phyloP scores from a whole-genome alignment of 1,284 basidiomycete species.

The Mycosarcoma mackinlayi region DNA sequence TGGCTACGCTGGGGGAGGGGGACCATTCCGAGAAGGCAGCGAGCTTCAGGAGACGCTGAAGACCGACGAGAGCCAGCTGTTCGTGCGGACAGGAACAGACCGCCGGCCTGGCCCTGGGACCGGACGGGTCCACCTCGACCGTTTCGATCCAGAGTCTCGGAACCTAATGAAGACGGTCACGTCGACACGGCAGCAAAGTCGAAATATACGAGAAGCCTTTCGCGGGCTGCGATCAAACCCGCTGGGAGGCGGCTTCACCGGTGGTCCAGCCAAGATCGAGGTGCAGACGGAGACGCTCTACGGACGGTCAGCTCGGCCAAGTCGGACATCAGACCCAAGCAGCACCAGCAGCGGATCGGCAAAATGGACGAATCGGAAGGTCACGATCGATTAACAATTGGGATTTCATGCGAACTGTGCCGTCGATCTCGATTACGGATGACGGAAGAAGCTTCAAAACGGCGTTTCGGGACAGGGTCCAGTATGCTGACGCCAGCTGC shows the following conservation, averaged over 20 bases:
- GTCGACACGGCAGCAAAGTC: not conserved
- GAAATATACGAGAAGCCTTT: not conserved
- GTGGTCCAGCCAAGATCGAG: constrained; percentile 10
- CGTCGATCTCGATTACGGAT: constrained; percentile 19
- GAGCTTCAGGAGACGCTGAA: not conserved
- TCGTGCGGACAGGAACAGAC: no score
- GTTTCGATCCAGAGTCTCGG: no score
- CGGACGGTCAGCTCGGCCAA: constrained; percentile 4
- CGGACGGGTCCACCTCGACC: no score
- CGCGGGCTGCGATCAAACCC: not conserved
- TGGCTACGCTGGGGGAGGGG: constrained; percentile 3
- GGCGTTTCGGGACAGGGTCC: constrained; percentile 10
- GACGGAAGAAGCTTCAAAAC: not conserved
- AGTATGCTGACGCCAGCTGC: constrained; percentile 3
- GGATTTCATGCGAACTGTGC: constrained; percentile 10
- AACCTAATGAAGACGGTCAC: no score
- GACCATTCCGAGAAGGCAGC: not conserved
- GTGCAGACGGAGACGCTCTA: not conserved
- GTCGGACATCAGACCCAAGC: not conserved
- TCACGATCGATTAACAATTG: constrained; percentile 1
- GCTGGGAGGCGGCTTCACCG: constrained; percentile 6
- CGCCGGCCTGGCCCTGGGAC: no score
- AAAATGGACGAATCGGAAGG: not conserved
- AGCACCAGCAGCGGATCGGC: no score
- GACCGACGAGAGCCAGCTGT: not conserved